These are phyloP conservation scores for Tilletia indica DNA, from an alignment of 1,284 basidiomycete genomes.

Conservation along the genomic window DNA sequence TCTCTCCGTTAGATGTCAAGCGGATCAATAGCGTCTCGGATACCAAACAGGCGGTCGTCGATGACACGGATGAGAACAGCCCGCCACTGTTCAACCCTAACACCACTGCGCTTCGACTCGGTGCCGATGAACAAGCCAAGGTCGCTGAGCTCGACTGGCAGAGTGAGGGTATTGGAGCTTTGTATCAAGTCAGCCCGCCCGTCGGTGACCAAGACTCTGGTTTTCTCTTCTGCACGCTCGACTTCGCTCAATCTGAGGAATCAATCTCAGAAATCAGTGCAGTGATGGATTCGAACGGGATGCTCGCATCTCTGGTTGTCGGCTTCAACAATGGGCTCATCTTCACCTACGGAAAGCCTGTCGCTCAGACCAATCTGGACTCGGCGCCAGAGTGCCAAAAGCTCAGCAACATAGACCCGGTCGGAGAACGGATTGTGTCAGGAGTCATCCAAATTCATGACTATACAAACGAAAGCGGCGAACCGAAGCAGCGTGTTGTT, in stretches of 20 bases:
- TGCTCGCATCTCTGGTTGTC: neutral
- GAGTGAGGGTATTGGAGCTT: neutral
- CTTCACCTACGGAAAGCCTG: neutral
- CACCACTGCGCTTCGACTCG: constrained; percentile 5
- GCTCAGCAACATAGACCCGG: constrained; percentile 2
- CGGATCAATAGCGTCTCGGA: constrained; percentile 8
- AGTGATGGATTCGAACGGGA: neutral
- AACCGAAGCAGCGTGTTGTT: neutral
- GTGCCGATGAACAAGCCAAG: constrained; percentile 7
- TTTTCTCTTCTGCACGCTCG: neutral
- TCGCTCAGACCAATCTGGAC: neutral
- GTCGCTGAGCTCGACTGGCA: neutral
- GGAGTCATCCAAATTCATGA: neutral
- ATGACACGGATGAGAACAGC: neutral
- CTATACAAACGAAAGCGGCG: neutral
- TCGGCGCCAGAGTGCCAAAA: neutral
- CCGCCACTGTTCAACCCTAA: constrained; percentile 8
- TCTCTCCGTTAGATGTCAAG: neutral
- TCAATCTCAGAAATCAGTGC: neutral
- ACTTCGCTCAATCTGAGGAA: constrained; percentile 6
- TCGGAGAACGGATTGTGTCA: neutral
- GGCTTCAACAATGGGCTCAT: constrained; percentile 13
- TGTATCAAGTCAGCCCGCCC: neutral
- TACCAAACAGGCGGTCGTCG: neutral
- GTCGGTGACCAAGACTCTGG: neutral